Conservation (phyloP, 768 basidiomycete genomes). For the Amyloporia xantha region DNA sequence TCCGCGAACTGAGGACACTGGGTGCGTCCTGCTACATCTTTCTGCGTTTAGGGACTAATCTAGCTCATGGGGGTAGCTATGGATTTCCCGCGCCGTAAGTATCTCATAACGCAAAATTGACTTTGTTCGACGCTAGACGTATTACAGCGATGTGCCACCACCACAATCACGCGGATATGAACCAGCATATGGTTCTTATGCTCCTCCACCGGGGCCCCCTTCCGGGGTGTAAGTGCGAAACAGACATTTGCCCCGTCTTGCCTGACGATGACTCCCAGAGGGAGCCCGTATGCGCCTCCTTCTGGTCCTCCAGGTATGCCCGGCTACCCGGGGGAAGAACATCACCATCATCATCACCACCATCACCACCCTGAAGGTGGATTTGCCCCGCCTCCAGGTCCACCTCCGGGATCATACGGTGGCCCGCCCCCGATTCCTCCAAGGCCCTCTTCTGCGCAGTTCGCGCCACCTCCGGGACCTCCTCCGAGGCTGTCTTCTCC, state of each 20-base stretch:
- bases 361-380: slow-evolving; percentile 1
- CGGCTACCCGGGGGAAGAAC: slow-evolving; percentile 8
- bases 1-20: background rate
- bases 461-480: slow-evolving; percentile 8
- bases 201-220: slow-evolving; percentile 17
- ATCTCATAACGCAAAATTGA: no score
- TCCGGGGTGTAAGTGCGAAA: slow-evolving; percentile 11
- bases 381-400: slow-evolving; percentile 13
- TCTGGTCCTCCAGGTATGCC: slow-evolving; percentile 15
- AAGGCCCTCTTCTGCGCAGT: background rate
- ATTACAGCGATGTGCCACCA: background rate
- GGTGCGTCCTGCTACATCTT: background rate
- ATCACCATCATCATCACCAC: slow-evolving; percentile 8
- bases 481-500: background rate
- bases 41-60: no score
- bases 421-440: slow-evolving; percentile 13
- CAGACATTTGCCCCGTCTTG: background rate
- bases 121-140: no score
- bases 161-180: slow-evolving; percentile 11
- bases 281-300: slow-evolving; percentile 5
- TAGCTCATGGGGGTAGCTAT: no score
- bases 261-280: background rate
- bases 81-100: slow-evolving; percentile 14
- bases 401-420: slow-evolving; percentile 11
- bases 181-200: slow-evolving; percentile 17